Evolutionary conservation across 768 basidiomycete genomes (phyloP), one percentile per base, ranked within the genome.

Genomic region (Sporobolomyces pararoseus): DNA sequence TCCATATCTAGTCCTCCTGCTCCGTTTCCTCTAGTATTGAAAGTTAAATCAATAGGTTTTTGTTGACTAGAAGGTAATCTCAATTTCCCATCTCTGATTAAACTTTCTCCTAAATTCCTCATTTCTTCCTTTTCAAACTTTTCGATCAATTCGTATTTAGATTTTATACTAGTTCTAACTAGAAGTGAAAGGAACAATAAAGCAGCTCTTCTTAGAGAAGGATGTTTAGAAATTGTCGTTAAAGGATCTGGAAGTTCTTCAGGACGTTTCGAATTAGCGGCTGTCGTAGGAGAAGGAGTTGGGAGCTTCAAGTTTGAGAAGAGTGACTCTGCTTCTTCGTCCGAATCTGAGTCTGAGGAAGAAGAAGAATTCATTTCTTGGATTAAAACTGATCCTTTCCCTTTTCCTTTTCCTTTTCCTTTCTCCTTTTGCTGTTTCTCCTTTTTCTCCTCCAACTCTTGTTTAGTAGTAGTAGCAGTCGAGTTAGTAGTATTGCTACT

Each of bases 161-260:
- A 81, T n/a, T 79, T 79, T 0, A 83, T 85, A 23, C 83, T 81
- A 49, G 87, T 84, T n/a, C 84, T 83, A n/a, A 91, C 78, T 37
- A 92, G 81, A 13, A 87, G 76, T 0, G 86, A 82, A 50, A 95
- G 82, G 77, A 96, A 88, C 74, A 93, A 87, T n/a, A 96, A 77
- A 0, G 90, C 91, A 1, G 90, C 87, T 49, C 95, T 88, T 37
- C 94, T 85, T 5, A 97, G 81, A 1, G 90, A 84, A 1, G 94
- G 90, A 55, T 89, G 83, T 77, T 87, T 90, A 0, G 88, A 71
- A 74, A 87, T 81, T 4, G 80, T 80, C 0, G 84, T 82, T 0
- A 85, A 84, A 14, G 89, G 88, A 42, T 86, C 80, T 2, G 80
- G 76, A 78, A 86, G 84, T 37, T 70, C 74, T 34, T 75, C 75